A percentile compares a stretch with the other conserved stretches of the same genome.
These are phyloP conservation scores for Arthrobotrys pseudoclavata DNA, from an alignment of 2,329 filamentous ascomycete genomes.

Conservation along the genomic window DNA sequence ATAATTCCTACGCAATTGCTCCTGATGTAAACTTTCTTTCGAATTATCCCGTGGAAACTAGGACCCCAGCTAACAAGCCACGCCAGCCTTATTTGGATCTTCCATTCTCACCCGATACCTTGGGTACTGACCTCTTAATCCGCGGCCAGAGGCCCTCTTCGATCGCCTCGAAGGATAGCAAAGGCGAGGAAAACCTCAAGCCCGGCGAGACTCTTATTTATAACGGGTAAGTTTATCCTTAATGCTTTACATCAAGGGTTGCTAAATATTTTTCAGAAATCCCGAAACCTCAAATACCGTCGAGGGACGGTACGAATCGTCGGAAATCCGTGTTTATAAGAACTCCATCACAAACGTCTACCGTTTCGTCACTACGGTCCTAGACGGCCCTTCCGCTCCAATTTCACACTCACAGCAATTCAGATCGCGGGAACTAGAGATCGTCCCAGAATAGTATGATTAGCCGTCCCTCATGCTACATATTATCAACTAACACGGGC, in stretches of 20 bases:
- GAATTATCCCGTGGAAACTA: background rate
- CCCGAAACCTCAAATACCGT: conserved; percentile 33
- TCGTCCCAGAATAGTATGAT: conserved; percentile 57
- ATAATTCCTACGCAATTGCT: conserved; percentile 35
- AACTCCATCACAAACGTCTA: conserved; percentile 36
- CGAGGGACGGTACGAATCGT: conserved; percentile 43
- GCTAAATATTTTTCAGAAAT: conserved; percentile 1
- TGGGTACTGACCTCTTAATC: conserved; percentile 33
- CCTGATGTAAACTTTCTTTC: conserved; percentile 25
- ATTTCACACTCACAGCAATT: conserved; percentile 52
- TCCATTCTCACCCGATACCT: conserved; percentile 50
- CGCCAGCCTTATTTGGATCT: conserved; percentile 38
- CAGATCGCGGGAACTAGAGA: conserved; percentile 48
- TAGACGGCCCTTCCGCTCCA: conserved; percentile 42
- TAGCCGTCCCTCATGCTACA: background rate
- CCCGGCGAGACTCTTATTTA: conserved; percentile 49
- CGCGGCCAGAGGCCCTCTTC: conserved; percentile 38
- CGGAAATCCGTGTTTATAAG: conserved; percentile 45
- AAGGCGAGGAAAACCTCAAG: conserved; percentile 56
- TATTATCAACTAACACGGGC: background rate
- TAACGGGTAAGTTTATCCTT: conserved; percentile 27
- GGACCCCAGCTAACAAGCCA: conserved; percentile 11
- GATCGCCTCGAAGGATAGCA: conserved; percentile 55
- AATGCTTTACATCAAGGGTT: background rate
- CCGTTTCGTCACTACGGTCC: conserved; percentile 49